Base-by-base conservation (phyloP, 352 stramenopile genomes). In the Globisporangium iwayamae region DNA sequence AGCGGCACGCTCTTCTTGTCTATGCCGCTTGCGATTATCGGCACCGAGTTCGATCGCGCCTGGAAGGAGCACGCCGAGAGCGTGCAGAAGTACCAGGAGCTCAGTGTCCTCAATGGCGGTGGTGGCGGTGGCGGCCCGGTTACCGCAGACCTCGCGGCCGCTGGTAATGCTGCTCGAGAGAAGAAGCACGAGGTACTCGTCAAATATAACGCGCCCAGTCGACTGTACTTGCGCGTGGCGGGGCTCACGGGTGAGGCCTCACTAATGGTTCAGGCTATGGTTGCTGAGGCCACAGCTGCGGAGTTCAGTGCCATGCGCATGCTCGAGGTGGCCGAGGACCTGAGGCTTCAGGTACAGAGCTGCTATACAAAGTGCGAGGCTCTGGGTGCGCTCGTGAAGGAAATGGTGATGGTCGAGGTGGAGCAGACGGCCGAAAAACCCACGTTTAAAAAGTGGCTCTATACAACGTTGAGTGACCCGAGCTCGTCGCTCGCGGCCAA, bases 21-120 rank as follows among this genome's bases (percentile, higher is more conserved):
- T 52, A 94, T 94, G 83, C 85, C 85, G 59, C 75, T 94, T 36
- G 85, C 85, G 45, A 94, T 94, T 78, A 91, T 94, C 65, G 85
- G 85, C 47, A 94, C 82, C 1, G 85, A 94, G 63, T 94, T 93
- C 46, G 81, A 92, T 43, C 79, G 81, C 28, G 85, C 85, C 8
- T 92, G 83, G 83, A 88, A 89, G 28, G 79, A 91, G 41, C 81
- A 93, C 56, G 76, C 78, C 22, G 78, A 92, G 55, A 87, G 75
- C 30, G 76, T 90, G 50, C 74, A 86, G 39, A 79, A 83, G 66
- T 81, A 85, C 56, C 72, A 89, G 48, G 69, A 77, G 50, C 73
- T 76, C n/a, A 68, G 67, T 62, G 46, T 57, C 43, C 13, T 60
- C 60, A 36, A 62, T 34, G 68, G n/a, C 46, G 53, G 39, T 52